Evolutionary conservation across 345 rosid genomes (phyloP), one percentile per base, ranked within the genome.

Genomic region (Citrus inodora): DNA sequence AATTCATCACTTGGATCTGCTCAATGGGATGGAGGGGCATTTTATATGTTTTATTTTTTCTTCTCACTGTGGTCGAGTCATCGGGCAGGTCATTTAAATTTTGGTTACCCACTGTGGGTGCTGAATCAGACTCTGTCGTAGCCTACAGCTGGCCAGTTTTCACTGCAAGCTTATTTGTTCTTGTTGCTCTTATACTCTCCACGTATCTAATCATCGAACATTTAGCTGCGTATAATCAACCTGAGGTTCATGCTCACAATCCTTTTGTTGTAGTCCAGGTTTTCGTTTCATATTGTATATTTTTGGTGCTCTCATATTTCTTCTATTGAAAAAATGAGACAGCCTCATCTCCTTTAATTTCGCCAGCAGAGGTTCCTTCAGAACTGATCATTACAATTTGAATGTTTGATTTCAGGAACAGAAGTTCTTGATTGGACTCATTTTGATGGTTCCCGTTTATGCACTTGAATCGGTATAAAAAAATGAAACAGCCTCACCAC

Each of bases 371-470:
- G 25, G 4, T 48, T 25, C 37, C 24, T 40, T 33, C 58, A 59
- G 68, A 42, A 24, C 61, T 79, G 32, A 75, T 67, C n/a, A 25
- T 60, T 33, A 38, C 60, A 11, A 63, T 66, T 51, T 28, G 76
- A 40, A 25, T 77, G 2, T 71, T 59, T 76, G 51, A 76, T 87
- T 87, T 83, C 98, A 96, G 99, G 99, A 96, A 88, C 99, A 94
- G 81, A 96, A 96, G 81, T 96, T 96, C 84, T 86, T 96, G 80
- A 88, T 94, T 68, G 99, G 99, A 66, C 97, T 96, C 80, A 89
- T 96, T 80, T 85, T 96, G 82, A 94, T 96, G 99, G 99, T 96
- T 79, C 99, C 99, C 77, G 95, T 94, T 40, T 96, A 96, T 76
- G 91, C 98, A 16, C 80, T 94, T 61, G 99, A 96, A 85, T 96